Percentiles rank a stretch among this genome's conserved stretches.
phyloP scores from a whole-genome alignment of 805 yeast species.

The Saccharomycopsis amapae region DNA sequence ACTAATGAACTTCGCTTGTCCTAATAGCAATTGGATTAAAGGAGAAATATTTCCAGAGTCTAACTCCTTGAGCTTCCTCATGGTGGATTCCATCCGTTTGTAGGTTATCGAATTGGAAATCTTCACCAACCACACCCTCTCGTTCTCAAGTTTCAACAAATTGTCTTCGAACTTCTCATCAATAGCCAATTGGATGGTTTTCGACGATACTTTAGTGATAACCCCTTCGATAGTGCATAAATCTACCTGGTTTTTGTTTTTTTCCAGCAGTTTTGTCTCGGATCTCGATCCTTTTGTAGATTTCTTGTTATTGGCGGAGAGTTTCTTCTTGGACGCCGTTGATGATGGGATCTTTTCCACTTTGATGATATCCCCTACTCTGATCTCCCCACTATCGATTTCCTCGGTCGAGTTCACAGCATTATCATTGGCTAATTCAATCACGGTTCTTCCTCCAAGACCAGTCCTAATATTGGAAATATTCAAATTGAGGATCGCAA shows the following conservation, averaged over 20 bases:
- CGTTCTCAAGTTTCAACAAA: slow-evolving; percentile 39
- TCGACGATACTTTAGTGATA: slow-evolving; percentile 45
- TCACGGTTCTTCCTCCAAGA: slow-evolving; percentile 62
- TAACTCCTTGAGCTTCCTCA: slow-evolving; percentile 56
- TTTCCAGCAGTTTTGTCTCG: too few species aligned
- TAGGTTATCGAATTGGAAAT: slow-evolving; percentile 61
- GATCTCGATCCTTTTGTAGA: slow-evolving; percentile 28
- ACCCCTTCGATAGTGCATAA: slow-evolving; percentile 49
- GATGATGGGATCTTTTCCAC: slow-evolving; percentile 40
- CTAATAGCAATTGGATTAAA: slow-evolving; percentile 40
- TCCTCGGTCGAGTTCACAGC: slow-evolving; percentile 32
- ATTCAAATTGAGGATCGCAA: slow-evolving; percentile 64
- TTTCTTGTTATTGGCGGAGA: slow-evolving; percentile 18
- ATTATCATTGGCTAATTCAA: slow-evolving; percentile 58
- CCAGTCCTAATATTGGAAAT: slow-evolving; percentile 65
- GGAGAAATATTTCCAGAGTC: slow-evolving; percentile 29
- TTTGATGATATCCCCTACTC: slow-evolving; percentile 72
- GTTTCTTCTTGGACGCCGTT: slow-evolving; percentile 22
- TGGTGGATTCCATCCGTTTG: slow-evolving; percentile 70
- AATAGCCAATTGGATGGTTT: slow-evolving; percentile 49
- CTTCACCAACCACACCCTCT: slow-evolving; percentile 53
- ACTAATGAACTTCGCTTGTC: slow-evolving; percentile 32
- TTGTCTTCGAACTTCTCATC: slow-evolving; percentile 37
- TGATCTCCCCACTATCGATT: slow-evolving; percentile 44
- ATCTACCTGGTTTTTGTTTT: slow-evolving; percentile 10